Evolutionary conservation across 345 rosid species (phyloP), one percentile per base, ranked within the genome.

Genomic region (Aurinia saxatilis): DNA sequence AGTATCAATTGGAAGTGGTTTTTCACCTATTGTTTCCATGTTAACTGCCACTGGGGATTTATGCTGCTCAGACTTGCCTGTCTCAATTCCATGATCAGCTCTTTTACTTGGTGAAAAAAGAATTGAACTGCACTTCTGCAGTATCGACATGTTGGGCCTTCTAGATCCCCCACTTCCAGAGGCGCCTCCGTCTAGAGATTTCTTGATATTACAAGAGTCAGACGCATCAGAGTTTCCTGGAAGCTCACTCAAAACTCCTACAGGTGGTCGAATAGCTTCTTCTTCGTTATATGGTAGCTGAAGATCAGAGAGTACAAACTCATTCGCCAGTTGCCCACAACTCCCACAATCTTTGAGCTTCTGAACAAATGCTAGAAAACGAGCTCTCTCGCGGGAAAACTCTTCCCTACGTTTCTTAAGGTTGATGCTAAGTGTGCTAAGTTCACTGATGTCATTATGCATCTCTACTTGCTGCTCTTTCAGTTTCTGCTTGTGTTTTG

Each of bases 361-460:
- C 71, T 91, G 87, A 55, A 79, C 88, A 78, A 83, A 84, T 50
- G 68, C 75, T 64, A 80, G 80, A 71, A 91, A 91, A 50, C 68
- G 75, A 52, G 60, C 49, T 63, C 81, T 84, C 78, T 91, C 92
- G n/a, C 23, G 65, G 34, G 76, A 37, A 70, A 81, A 77, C 50
- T 76, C 82, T 61, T 84, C 80, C 62, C 92, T 68, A 38, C 83
- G 92, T 25, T 71, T 79, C 63, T 77, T 77, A 69, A 88, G 84
- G 69, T 76, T 91, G 57, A 39, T 75, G 76, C 90, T 84, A 34
- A 91, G 84, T 46, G 55, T 46, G 53, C 68, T 76, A 65, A 91
- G 90, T 73, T 83, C 89, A 60, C 64, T 68, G 62, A 86, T 84
- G 71, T 91, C 98, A 60, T 80, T 82, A 23, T 52, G 83, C 77